Conservation (phyloP, 768 basidiomycete species). For the Pholiota microspora region DNA sequence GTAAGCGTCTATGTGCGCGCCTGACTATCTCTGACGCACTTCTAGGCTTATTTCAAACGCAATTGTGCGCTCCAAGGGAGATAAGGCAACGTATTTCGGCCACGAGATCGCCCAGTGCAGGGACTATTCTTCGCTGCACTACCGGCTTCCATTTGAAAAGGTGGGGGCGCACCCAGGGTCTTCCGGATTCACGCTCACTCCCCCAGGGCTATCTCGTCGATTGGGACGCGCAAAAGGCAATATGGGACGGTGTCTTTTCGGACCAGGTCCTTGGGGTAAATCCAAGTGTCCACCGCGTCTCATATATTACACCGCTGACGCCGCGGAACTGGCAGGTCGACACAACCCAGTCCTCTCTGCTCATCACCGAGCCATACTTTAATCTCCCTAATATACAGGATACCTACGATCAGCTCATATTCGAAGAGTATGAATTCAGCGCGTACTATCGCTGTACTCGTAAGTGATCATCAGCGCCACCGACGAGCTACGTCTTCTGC, state of each 20-base stretch:
- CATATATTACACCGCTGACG: conserved; percentile 1
- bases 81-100: conserved; percentile 80
- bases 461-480: conserved; percentile 37
- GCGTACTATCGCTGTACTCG: conserved; percentile 81
- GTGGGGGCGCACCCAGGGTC: conserved; percentile 31
- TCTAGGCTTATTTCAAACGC: conserved; percentile 75
- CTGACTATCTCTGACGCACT: conserved; percentile 9
- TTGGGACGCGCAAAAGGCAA: conserved; percentile 93
- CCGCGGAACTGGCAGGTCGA: conserved; percentile 51
- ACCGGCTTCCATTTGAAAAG: conserved; percentile 86
- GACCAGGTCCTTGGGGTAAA: conserved; percentile 64
- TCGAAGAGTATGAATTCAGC: conserved; percentile 94
- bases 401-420: conserved; percentile 91
- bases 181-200: neutral
- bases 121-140: conserved; percentile 80
- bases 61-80: conserved; percentile 80
- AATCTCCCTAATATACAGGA: conserved; percentile 91
- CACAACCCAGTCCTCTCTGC: conserved; percentile 66
- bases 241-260: conserved; percentile 92
- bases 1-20: conserved; percentile 8
- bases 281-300: conserved; percentile 4
- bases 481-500: neutral
- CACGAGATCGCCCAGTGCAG: conserved; percentile 78
- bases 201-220: conserved; percentile 86
- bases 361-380: conserved; percentile 94